A percentile compares a stretch with the other conserved stretches of the same genome.
Evolutionary conservation across 1,284 basidiomycete genomes (phyloP).

Genomic region (Porodaedalea pini): DNA sequence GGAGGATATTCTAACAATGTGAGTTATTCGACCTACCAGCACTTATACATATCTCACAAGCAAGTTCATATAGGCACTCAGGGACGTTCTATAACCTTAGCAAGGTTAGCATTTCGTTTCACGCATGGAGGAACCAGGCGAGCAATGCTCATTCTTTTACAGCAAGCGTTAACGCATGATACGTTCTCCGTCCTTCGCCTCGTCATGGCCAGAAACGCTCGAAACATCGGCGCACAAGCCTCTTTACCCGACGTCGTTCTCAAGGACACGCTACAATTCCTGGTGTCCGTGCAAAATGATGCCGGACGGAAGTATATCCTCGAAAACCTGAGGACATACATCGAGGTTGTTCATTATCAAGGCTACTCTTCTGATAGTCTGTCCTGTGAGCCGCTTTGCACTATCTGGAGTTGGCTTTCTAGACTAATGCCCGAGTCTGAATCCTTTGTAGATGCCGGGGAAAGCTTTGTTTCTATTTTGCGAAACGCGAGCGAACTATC

Average conservation of each 20-base stretch:
- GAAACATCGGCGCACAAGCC: conserved; percentile 6
- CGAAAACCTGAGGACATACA: conserved; percentile 50
- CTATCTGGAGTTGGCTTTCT: background rate
- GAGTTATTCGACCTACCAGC: conserved; percentile 2
- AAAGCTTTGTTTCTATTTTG: conserved; percentile 48
- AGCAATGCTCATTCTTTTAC: background rate
- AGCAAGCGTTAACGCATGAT: conserved; percentile 1
- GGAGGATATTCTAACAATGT: conserved; percentile 50
- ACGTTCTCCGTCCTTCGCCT: conserved; percentile 16
- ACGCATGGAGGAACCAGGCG: background rate
- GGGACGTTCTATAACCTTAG: conserved; percentile 53
- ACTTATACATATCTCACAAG: background rate
- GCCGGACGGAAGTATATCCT: conserved; percentile 45
- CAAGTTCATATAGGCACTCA: conserved; percentile 23
- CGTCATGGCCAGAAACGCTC: conserved; percentile 15
- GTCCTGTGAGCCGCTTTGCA: conserved; percentile 41
- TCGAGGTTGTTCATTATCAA: conserved; percentile 52
- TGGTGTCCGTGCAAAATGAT: conserved; percentile 46
- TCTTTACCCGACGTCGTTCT: conserved; percentile 49
- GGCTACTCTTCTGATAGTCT: conserved; percentile 49
- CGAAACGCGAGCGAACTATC: conserved; percentile 53
- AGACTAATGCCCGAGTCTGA: background rate
- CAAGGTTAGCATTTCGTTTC: conserved; percentile 39
- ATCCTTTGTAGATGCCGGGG: conserved; percentile 46
- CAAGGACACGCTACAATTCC: conserved; percentile 49